Conservation (phyloP, 129 eudicot genomes). For the sunflower (Helianthus annuus) region DNA sequence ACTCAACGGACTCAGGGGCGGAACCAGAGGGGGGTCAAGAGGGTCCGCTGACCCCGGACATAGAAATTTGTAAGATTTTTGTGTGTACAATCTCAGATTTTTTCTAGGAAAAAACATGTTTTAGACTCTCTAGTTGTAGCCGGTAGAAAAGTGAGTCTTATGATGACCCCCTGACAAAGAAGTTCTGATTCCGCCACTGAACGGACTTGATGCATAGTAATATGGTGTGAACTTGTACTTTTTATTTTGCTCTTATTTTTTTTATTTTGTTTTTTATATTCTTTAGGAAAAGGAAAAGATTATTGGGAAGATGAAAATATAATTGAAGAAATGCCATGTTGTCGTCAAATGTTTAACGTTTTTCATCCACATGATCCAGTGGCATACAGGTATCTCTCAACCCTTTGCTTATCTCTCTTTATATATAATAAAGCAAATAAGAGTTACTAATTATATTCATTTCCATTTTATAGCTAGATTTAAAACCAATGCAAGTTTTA, state of each 20-base stretch:
- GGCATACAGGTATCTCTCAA: conserved; percentile 67
- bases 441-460: neutral
- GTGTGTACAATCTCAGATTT: too few species aligned
- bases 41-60: too few species aligned
- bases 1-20: too few species aligned
- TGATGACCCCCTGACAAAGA: too few species aligned
- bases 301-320: conserved; percentile 86
- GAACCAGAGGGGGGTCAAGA: too few species aligned
- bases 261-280: neutral
- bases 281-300: conserved; percentile 68
- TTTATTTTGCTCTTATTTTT: conserved; percentile 7
- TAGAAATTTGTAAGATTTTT: too few species aligned
- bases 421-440: neutral
- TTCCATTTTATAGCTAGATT: neutral
- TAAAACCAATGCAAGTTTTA: neutral
- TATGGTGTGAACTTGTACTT: neutral
- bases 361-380: conserved; percentile 99
- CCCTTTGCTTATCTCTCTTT: neutral
- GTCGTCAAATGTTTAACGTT: conserved; percentile 86
- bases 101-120: too few species aligned
- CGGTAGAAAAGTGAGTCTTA: too few species aligned
- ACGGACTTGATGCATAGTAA: neutral
- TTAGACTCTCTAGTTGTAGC: too few species aligned
- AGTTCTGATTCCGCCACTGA: too few species aligned
- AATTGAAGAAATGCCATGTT: conserved; percentile 89